Evolutionary conservation across 2,329 filamentous ascomycete genomes (phyloP).

Genomic region (Aspergillus sp.): DNA sequence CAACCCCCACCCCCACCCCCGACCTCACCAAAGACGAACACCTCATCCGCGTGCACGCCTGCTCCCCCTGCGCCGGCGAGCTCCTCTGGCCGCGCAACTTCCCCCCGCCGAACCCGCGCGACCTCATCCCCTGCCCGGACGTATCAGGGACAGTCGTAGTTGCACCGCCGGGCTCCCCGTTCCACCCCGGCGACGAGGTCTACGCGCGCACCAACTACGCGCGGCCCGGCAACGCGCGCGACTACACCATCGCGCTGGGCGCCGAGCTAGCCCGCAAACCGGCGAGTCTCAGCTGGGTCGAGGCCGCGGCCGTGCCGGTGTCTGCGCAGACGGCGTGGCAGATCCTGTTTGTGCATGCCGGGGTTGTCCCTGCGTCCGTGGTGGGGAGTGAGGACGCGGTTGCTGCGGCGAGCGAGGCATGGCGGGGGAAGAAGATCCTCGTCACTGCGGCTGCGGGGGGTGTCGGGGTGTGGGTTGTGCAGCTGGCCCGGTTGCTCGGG

Average conservation of each 20-base stretch:
- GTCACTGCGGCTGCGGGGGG: slow-evolving; percentile 47
- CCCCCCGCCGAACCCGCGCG: slow-evolving; percentile 18
- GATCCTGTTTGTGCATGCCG: slow-evolving; percentile 41
- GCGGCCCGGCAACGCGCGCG: slow-evolving; percentile 37
- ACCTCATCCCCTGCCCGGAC: slow-evolving; percentile 43
- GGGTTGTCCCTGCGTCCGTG: slow-evolving; percentile 11
- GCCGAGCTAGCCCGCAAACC: slow-evolving; percentile 40
- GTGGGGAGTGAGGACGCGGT: too few relatives aligned
- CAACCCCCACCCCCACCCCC: slow-evolving; percentile 18
- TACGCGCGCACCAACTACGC: slow-evolving; percentile 37
- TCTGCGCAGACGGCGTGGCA: slow-evolving; percentile 46
- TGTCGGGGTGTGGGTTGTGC: slow-evolving; percentile 46
- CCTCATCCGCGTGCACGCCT: slow-evolving; percentile 41
- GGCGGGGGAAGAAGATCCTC: slow-evolving; percentile 39
- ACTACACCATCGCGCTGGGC: slow-evolving; percentile 36
- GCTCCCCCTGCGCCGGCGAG: slow-evolving; percentile 43
- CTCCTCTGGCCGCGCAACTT: slow-evolving; percentile 43
- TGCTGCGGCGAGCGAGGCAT: background rate
- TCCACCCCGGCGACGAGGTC: slow-evolving; percentile 40
- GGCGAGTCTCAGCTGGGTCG: slow-evolving; percentile 32
- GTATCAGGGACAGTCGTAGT: slow-evolving; percentile 41
- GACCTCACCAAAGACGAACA: slow-evolving; percentile 29
- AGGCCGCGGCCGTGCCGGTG: slow-evolving; percentile 41
- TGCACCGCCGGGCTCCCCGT: slow-evolving; percentile 34
- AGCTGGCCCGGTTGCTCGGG: slow-evolving; percentile 26